phyloP scores from a whole-genome alignment of 2,329 filamentous ascomycete species.

The Colletotrichum sp. region DNA sequence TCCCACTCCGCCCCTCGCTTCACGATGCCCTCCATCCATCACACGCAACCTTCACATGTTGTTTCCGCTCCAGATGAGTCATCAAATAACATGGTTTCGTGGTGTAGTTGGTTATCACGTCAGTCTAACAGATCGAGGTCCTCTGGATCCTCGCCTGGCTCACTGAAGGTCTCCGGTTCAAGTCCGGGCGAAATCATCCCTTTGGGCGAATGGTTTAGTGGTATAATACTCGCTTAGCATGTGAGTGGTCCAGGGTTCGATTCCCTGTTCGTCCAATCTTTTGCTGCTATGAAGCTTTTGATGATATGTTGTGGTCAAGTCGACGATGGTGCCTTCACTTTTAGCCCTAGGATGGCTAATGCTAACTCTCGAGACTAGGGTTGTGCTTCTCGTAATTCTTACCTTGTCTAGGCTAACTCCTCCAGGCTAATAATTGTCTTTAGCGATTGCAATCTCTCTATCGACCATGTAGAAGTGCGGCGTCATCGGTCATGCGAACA shows the following conservation, averaged over 20 bases:
- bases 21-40: not conserved
- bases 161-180: constrained; percentile 22
- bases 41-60: not conserved
- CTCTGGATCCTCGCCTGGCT: not conserved
- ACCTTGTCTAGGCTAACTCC: not conserved
- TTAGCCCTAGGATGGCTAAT: not conserved
- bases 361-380: not conserved
- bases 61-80: not conserved
- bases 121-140: constrained; percentile 43
- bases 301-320: not conserved
- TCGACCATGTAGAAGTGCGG: not conserved
- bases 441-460: not conserved
- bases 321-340: not conserved
- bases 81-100: constrained; percentile 20
- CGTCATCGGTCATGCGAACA: accelerated
- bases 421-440: not conserved
- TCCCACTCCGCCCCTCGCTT: not conserved
- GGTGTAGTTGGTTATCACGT: constrained; percentile 53
- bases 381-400: not conserved
- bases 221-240: constrained; percentile 21
- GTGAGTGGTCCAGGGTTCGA: constrained; percentile 18
- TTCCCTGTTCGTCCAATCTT: constrained; percentile 15
- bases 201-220: constrained; percentile 15
- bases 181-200: constrained; percentile 15
- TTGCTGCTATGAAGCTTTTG: not conserved